Evolutionary conservation across 768 basidiomycete genomes (phyloP), one percentile per base, ranked within the genome.

Genomic region (Mycena rosella): DNA sequence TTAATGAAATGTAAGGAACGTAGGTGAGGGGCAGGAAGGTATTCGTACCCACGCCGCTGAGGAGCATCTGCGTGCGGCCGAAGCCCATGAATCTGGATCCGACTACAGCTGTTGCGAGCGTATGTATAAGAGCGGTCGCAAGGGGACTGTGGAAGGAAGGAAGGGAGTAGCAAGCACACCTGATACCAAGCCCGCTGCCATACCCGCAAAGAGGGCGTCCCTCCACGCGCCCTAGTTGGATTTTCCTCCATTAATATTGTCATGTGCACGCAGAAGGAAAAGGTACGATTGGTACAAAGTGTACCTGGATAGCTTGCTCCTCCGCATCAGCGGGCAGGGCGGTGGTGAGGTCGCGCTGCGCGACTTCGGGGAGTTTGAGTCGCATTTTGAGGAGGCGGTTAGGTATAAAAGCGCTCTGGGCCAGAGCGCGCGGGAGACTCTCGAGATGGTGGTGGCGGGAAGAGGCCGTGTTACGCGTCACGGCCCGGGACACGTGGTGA

Each of bases 41-140:
- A n/a, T n/a, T 27, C 59, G 44, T 38, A 62, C 68, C 68, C 11
- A 65, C 24, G 13, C 53, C 68, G 42, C 68, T 65, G 5, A 65
- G 26, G 6, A 70, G 51, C 68, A 70, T 70, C 48, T 70, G 59
- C 17, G 53, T 58, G 4, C 68, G 63, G 1, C 61, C 61, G 22
- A 70, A 65, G 8, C 63, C 55, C 68, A 70, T 70, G 56, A 70
- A 70, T 45, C 52, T 20, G 14, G 68, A 70, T 14, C 68, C 68
- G 1, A 70, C 58, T 30, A 70, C 68, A n/a, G 68, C 68, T 70
- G 14, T 34, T n/a, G n/a, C n/a, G n/a, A n/a, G 29, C 17, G 45
- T 36, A 14, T 13, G 45, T 18, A 9, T 30, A 51, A 49, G n/a
- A 32, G 20, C 17, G 3, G 14, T 10, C 17, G 3, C 34, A 15